Base-by-base conservation (phyloP, 257 asterid species). In the Handroanthus guayacan region DNA sequence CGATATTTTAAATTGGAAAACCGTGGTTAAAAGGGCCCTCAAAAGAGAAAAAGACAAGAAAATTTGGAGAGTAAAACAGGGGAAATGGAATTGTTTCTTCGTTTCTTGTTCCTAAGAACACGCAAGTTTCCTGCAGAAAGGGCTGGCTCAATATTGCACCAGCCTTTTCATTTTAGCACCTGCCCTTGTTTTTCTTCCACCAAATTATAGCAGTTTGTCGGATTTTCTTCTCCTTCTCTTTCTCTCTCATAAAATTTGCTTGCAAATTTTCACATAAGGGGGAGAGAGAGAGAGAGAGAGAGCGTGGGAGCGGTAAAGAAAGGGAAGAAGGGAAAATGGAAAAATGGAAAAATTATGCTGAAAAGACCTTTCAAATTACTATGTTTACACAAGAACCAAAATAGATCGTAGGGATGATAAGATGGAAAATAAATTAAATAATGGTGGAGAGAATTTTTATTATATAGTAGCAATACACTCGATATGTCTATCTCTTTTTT, bases 31-130 rank as follows among this genome's bases (percentile, higher is more conserved):
- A 69, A 70, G 45, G 57, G 45, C 37, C 38, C 52, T 67, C 63
- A 65, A 71, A 64, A 50, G 50, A 65, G 50, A 57, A 64, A 74
- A 63, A 78, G 63, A 13, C 73, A 82, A 66, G 52, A 34, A 73
- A 80, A 58, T 64, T 63, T 69, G 80, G 76, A 79, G 86, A 83
- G 71, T 72, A 67, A 73, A 68, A 70, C 56, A 47, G 74, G 78
- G 71, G 60, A 55, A 45, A n/a, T 7, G 31, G 41, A 61, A 17
- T 69, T 66, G 11, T 69, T 75, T 66, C n/a, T 37, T 34, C 58
- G 34, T 44, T 37, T 34, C 64, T 43, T 44, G 69, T 58, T 74
- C 81, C 84, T 76, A 77, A 67, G 77, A 72, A 72, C 10, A 12
- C 61, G 77, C 57, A 74, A 79, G 8, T 38, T 44, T 61, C 58